Percentiles rank a stretch among this genome's conserved stretches.
Conservation (phyloP, 2,329 filamentous ascomycete genomes). For the Calonectria honghensis region DNA sequence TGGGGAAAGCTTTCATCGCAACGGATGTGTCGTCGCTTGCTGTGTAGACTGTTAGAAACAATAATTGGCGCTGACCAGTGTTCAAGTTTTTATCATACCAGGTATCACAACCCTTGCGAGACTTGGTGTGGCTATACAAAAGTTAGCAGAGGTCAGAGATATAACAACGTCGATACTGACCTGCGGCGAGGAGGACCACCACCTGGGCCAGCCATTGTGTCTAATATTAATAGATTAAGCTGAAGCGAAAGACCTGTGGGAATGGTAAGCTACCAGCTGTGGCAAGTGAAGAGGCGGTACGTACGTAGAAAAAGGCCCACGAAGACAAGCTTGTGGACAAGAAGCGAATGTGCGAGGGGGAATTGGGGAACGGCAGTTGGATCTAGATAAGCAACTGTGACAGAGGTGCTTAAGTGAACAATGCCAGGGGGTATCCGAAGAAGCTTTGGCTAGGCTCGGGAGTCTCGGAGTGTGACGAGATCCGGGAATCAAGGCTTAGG, state of each 20-base stretch:
- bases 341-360: constrained; percentile 63
- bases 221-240: constrained; percentile 59
- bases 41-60: constrained; percentile 52
- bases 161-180: constrained; percentile 61
- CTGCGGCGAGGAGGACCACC: constrained; percentile 90
- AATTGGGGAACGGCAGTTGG: constrained; percentile 38
- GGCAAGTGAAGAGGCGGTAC: constrained; percentile 40
- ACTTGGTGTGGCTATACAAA: constrained; percentile 91
- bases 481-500: constrained; percentile 36
- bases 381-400: constrained; percentile 44
- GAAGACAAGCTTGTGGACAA: constrained; percentile 55
- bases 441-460: constrained; percentile 43
- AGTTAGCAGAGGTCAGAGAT: constrained; percentile 46
- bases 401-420: constrained; percentile 43
- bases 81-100: constrained; percentile 72
- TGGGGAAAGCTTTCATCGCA: constrained; percentile 99
- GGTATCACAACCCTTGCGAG: constrained; percentile 97
- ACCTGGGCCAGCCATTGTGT: constrained; percentile 91
- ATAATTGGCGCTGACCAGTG: neutral
- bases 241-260: constrained; percentile 54
- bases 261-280: constrained; percentile 39
- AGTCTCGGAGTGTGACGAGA: constrained; percentile 43
- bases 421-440: constrained; percentile 40
- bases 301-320: constrained; percentile 58
- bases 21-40: constrained; percentile 95